These are phyloP conservation scores for Macrolepiota fuliginosa DNA, from an alignment of 768 basidiomycete species.

Conservation along the genomic window DNA sequence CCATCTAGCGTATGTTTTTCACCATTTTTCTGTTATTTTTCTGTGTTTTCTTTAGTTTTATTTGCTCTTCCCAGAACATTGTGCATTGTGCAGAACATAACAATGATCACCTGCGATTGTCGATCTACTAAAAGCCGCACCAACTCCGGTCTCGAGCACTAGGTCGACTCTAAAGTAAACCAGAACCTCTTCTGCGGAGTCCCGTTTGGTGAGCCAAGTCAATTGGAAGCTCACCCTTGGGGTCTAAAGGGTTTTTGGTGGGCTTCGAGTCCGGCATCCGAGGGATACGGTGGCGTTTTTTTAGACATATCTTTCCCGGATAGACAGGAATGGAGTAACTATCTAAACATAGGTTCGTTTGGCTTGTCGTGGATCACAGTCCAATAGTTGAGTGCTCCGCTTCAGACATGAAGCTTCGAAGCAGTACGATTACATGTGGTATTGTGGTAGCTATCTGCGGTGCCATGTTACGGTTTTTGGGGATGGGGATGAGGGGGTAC, in stretches of 20 bases:
- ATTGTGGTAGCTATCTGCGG: too few relatives aligned
- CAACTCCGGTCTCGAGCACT: not conserved
- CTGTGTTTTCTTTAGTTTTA: not conserved
- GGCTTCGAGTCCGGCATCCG: not conserved
- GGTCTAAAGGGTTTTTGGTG: not conserved
- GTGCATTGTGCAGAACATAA: not conserved
- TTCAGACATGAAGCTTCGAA: too few relatives aligned
- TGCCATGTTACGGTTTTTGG: too few relatives aligned
- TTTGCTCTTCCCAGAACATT: not conserved
- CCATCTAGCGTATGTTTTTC: not conserved
- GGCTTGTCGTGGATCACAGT: not conserved
- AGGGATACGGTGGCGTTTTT: not conserved
- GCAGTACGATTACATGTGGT: too few relatives aligned
- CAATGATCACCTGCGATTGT: not conserved
- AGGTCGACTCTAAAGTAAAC: not conserved
- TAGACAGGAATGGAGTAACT: not conserved
- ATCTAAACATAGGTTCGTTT: not conserved
- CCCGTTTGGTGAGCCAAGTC: not conserved
- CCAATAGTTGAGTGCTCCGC: not conserved
- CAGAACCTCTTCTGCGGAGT: not conserved
- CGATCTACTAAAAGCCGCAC: not conserved
- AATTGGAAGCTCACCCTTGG: not conserved
- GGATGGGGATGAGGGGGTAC: too few relatives aligned
- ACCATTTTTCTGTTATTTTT: not conserved
- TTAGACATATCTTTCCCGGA: not conserved